Evolutionary conservation across 176 grass and related monocot genomes (phyloP).

Genomic region (Paspalum notatum): DNA sequence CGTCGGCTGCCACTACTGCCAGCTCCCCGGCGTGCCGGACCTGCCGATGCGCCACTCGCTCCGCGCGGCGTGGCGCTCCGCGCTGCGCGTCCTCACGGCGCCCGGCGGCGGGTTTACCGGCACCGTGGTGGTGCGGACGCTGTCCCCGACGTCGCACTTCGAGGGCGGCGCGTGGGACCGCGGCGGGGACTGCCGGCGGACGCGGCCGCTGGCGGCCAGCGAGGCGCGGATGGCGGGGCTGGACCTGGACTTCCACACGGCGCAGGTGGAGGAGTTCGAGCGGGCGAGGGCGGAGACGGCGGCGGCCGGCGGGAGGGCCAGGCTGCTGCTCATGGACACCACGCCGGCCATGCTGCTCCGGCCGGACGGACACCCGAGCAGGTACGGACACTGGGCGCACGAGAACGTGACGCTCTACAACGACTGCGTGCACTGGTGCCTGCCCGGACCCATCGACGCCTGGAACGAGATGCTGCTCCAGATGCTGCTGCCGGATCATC

Average conservation of each 20-base stretch:
- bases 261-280: constrained; percentile 61
- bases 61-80: constrained; percentile 42
- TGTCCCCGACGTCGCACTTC: constrained; percentile 73
- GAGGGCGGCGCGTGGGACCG: constrained; percentile 78
- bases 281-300: constrained; percentile 16
- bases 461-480: constrained; percentile 70
- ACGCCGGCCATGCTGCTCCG: constrained; percentile 54
- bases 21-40: constrained; percentile 46
- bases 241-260: constrained; percentile 47
- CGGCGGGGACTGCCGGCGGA: constrained; percentile 63
- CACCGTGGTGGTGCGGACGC: constrained; percentile 50
- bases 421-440: constrained; percentile 69
- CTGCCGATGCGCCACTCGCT: constrained; percentile 48
- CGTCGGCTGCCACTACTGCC: constrained; percentile 58
- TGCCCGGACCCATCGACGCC: constrained; percentile 50
- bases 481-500: constrained; percentile 20
- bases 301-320: not conserved
- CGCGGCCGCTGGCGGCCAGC: constrained; percentile 24
- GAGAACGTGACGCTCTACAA: constrained; percentile 60
- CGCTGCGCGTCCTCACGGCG: constrained; percentile 16
- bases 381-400: constrained; percentile 53
- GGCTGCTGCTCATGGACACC: constrained; percentile 53
- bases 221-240: constrained; percentile 39
- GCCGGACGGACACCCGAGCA: constrained; percentile 70
- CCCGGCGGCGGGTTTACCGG: not conserved